Percentiles rank a stretch among this genome's conserved stretches.
Evolutionary conservation across 805 yeast species (phyloP).

Genomic region (Komagataella pastoris): DNA sequence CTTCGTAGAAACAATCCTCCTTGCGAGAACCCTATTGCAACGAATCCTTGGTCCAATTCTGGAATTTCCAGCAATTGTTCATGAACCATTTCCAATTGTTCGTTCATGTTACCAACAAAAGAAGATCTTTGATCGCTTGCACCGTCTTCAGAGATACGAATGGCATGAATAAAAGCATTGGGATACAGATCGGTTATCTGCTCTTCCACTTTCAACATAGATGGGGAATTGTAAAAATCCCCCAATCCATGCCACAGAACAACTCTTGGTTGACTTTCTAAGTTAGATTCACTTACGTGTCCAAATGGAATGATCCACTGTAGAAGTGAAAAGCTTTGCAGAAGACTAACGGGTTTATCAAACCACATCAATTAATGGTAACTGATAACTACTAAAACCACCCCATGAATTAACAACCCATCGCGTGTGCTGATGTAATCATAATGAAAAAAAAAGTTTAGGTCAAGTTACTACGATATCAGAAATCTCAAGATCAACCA

Average conservation of each 20-base stretch:
- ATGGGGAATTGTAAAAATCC: slow-evolving; percentile 51
- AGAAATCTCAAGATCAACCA: not conserved
- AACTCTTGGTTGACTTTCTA: slow-evolving; percentile 13
- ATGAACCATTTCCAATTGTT: slow-evolving; percentile 43
- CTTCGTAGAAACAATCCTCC: slow-evolving; percentile 75
- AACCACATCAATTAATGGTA: not conserved
- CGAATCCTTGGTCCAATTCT: slow-evolving; percentile 41
- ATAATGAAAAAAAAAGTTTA: not conserved
- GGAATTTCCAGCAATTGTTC: slow-evolving; percentile 30
- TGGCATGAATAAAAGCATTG: slow-evolving; percentile 35
- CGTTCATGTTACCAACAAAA: slow-evolving; percentile 44
- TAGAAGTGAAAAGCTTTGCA: not conserved
- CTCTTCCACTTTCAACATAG: slow-evolving; percentile 34
- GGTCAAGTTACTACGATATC: not conserved
- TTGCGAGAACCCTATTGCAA: slow-evolving; percentile 71
- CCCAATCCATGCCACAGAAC: slow-evolving; percentile 85
- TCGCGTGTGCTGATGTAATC: not conserved
- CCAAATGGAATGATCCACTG: not conserved
- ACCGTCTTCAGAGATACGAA: slow-evolving; percentile 35
- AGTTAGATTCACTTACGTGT: not conserved
- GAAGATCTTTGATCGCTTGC: slow-evolving; percentile 39
- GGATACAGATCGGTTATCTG: slow-evolving; percentile 33
- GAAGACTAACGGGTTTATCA: not conserved
- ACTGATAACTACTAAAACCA: not conserved
- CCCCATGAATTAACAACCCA: not conserved